phyloP scores from a whole-genome alignment of 2,329 filamentous ascomycete species.

The Fusarium sp. region DNA sequence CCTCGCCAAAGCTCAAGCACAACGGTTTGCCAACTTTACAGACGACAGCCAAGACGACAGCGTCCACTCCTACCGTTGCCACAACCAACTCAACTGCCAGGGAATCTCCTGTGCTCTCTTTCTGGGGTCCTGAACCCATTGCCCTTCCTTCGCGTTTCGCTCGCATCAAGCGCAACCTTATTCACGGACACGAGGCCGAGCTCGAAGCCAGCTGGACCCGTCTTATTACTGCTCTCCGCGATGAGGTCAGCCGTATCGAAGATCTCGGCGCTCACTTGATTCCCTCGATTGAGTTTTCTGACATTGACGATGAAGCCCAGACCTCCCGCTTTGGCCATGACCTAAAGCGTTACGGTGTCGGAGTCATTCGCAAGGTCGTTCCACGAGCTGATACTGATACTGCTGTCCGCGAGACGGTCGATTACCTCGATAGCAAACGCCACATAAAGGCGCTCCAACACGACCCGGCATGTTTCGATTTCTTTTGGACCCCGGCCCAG shows the following conservation, averaged over 20 bases:
- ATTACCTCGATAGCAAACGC: conserved; percentile 58
- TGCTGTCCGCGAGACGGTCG: conserved; percentile 69
- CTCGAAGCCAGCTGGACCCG: conserved; percentile 67
- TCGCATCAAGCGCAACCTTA: conserved; percentile 66
- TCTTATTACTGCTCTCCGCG: conserved; percentile 62
- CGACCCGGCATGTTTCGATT: conserved; percentile 77
- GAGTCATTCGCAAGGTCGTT: conserved; percentile 74
- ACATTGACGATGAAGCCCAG: conserved; percentile 60
- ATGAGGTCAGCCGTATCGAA: conserved; percentile 65
- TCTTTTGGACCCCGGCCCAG: conserved; percentile 80
- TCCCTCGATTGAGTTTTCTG: conserved; percentile 65
- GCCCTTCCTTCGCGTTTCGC: conserved; percentile 70
- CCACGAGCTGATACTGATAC: conserved; percentile 66
- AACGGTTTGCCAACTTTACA: conserved; percentile 20
- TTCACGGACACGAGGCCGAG: conserved; percentile 65
- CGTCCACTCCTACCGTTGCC: conserved; percentile 18
- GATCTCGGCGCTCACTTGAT: conserved; percentile 64
- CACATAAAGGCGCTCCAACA: conserved; percentile 46
- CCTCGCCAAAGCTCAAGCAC: conserved; percentile 29
- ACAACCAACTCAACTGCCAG: conserved; percentile 47
- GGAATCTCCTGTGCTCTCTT: conserved; percentile 65
- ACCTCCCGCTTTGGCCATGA: conserved; percentile 67
- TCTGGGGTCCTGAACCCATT: conserved; percentile 68
- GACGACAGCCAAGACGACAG: conserved; percentile 16
- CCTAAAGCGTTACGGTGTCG: conserved; percentile 72